A percentile compares a stretch with the other conserved stretches of the same genome.
These are phyloP conservation scores for Microthyrium microscopicum DNA, from an alignment of 2,329 filamentous ascomycete genomes.

Conservation along the genomic window DNA sequence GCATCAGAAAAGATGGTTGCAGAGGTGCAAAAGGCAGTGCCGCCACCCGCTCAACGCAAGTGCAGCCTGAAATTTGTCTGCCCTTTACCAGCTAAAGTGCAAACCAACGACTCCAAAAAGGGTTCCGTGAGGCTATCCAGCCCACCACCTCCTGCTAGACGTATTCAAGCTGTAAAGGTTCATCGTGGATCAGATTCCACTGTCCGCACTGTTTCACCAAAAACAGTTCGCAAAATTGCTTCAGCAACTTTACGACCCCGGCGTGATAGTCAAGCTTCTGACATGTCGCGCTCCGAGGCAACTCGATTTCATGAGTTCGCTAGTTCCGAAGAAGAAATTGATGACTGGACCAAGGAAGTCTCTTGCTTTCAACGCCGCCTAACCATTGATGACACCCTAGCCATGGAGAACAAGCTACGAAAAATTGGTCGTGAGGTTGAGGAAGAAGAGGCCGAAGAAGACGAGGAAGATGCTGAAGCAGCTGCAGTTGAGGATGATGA, in stretches of 20 bases:
- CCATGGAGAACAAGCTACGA: constrained; percentile 78
- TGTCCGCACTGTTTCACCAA: constrained; percentile 30
- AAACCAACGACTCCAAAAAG: constrained; percentile 16
- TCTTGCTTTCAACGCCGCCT: constrained; percentile 50
- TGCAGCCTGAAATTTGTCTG: constrained; percentile 63
- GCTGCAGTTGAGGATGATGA: constrained; percentile 42
- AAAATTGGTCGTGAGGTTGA: constrained; percentile 78
- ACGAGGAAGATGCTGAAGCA: constrained; percentile 48
- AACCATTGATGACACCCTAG: constrained; percentile 76
- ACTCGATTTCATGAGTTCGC: constrained; percentile 78
- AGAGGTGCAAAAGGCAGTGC: constrained; percentile 11
- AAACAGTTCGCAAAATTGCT: constrained; percentile 22
- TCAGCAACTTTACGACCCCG: constrained; percentile 17
- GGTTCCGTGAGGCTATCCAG: constrained; percentile 18
- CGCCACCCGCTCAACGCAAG: constrained; percentile 31
- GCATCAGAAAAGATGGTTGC: constrained; percentile 11
- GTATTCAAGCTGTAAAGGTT: constrained; percentile 15
- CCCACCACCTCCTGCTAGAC: constrained; percentile 22
- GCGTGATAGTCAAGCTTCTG: constrained; percentile 20
- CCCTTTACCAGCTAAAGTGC: constrained; percentile 31
- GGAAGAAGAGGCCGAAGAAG: constrained; percentile 65
- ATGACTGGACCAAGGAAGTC: constrained; percentile 76
- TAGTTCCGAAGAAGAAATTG: constrained; percentile 61
- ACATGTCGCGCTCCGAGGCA: constrained; percentile 36
- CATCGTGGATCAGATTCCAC: constrained; percentile 35